These are phyloP conservation scores for Melampsora abietis-canadensis DNA, from an alignment of 1,284 basidiomycete species.

Conservation along the genomic window DNA sequence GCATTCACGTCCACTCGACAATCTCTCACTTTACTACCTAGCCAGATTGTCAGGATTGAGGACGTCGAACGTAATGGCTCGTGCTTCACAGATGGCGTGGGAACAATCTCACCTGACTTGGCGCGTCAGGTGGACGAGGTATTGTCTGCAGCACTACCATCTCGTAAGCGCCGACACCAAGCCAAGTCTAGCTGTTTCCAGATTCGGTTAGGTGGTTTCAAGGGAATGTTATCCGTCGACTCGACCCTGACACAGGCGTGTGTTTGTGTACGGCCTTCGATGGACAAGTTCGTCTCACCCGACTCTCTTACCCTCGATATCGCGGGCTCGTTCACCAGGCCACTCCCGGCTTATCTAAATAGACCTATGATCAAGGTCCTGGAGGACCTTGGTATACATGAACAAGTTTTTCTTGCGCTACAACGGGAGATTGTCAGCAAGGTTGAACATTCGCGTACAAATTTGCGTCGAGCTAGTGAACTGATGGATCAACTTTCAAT, in stretches of 20 bases:
- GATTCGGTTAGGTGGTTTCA: constrained; percentile 71
- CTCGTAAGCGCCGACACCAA: constrained; percentile 28
- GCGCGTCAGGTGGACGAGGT: constrained; percentile 60
- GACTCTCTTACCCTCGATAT: constrained; percentile 67
- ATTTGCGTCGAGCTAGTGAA: constrained; percentile 57
- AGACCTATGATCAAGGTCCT: constrained; percentile 65
- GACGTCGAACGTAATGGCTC: constrained; percentile 58
- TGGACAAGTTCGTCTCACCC: constrained; percentile 68
- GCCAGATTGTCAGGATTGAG: constrained; percentile 57
- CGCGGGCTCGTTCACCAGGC: constrained; percentile 62
- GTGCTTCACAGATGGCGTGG: constrained; percentile 68
- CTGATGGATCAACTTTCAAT: constrained; percentile 60
- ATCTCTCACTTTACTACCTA: constrained; percentile 61
- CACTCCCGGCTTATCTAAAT: constrained; percentile 57
- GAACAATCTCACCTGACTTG: constrained; percentile 63
- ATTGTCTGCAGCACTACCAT: constrained; percentile 52
- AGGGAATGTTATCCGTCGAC: constrained; percentile 70
- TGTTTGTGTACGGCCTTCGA: constrained; percentile 67
- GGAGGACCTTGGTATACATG: constrained; percentile 63
- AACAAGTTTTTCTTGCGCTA: constrained; percentile 60
- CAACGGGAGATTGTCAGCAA: constrained; percentile 60
- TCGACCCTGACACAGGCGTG: constrained; percentile 56
- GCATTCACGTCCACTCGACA: constrained; percentile 75
- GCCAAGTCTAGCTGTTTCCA: constrained; percentile 58
- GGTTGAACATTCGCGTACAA: constrained; percentile 62